Evolutionary conservation across 768 basidiomycete species (phyloP).

Genomic region (Hygrocybe coccinea): DNA sequence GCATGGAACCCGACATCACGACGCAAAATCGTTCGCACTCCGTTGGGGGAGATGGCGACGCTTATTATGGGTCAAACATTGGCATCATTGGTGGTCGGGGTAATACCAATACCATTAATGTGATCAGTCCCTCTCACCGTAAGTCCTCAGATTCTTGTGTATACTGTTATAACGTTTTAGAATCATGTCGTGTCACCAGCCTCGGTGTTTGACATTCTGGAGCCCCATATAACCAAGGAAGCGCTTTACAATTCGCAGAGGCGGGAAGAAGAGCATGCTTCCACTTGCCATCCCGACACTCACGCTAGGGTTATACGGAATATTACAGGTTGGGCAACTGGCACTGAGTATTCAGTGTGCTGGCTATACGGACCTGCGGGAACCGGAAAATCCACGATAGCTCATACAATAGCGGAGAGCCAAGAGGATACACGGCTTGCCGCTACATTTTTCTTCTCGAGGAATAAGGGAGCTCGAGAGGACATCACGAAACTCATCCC

Average conservation of each 20-base stretch:
- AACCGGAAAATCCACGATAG: conserved; percentile 30
- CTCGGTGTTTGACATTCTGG: not conserved
- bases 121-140: too few species aligned
- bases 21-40: too few species aligned
- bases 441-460: conserved; percentile 31
- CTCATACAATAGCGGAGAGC: conserved; percentile 24
- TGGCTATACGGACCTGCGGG: conserved; percentile 35
- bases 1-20: too few species aligned
- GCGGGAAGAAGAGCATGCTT: not conserved
- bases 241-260: not conserved
- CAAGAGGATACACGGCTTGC: conserved; percentile 18
- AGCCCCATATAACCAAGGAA: not conserved
- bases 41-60: too few species aligned
- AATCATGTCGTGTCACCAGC: too few species aligned
- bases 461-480: conserved; percentile 22
- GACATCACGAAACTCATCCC: conserved; percentile 26
- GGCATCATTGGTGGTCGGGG: too few species aligned
- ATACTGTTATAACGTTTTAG: too few species aligned
- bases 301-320: conserved; percentile 1
- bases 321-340: not conserved
- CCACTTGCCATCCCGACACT: conserved; percentile 3
- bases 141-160: too few species aligned
- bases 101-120: too few species aligned
- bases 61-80: too few species aligned
- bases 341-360: conserved; percentile 6